Evolutionary conservation across 768 basidiomycete genomes (phyloP), one percentile per base, ranked within the genome.

Genomic region (Amanita brunnescens): DNA sequence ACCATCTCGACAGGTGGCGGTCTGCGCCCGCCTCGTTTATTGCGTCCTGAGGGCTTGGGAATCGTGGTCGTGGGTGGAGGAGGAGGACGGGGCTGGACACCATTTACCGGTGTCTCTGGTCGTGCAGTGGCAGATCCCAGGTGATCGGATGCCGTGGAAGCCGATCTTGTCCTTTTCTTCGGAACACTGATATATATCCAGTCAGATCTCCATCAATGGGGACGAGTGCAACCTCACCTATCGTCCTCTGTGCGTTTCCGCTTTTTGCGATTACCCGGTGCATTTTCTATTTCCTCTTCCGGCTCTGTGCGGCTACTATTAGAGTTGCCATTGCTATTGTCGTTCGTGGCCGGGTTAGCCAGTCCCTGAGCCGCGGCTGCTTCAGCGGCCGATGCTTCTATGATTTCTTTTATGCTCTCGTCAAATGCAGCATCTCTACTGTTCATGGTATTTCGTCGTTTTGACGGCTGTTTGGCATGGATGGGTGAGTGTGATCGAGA

Each of bases 401-500:
- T 81, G 48, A 87, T 70, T 60, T 86, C 85, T 63, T 86, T 84
- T 51, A 88, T 64, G 62, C 84, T 91, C 62, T 93, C 88, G 63
- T 95, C 94, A 63, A 92, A 94, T 10, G 84, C 86, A 13, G 94
- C 91, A 65, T 96, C 95, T 52, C 95, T 75, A 61, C 91, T 94
- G 65, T 98, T 98, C 92, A 99, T 95, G 46, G 96, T 99, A 59
- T 91, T 92, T 54, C 96, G 77, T 47, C 91, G 81, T 70, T 93
- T 95, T 35, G 87, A 77, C n/a, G 79, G 75, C 59, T 81, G 80
- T 55, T 81, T 82, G 32, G 76, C 61, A 64, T 74, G 70, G 7
- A 72, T 71, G 2, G 85, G 89, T 21, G 85, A 89, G 65, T 81
- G 86, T 18, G 86, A 88, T 47, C 84, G 85, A 51, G 85, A 87